Percentiles rank a stretch among this genome's conserved stretches.
Conservation (phyloP, 805 yeast species). For the Cyberlindnera maclurae region DNA sequence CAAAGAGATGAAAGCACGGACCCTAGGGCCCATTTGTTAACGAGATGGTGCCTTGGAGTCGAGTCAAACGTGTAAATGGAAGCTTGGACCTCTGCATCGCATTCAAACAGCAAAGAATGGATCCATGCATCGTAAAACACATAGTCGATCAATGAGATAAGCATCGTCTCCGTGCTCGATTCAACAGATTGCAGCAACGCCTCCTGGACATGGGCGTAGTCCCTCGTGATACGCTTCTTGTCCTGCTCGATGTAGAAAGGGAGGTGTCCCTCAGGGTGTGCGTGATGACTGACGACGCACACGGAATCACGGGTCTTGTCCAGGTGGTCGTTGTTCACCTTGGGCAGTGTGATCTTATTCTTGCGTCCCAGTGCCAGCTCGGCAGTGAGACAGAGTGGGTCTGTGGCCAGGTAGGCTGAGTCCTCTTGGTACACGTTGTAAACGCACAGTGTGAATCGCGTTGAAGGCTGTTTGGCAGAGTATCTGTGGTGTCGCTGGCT, state of each 20-base stretch:
- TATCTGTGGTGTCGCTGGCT: conserved; percentile 21
- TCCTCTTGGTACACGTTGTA: conserved; percentile 35
- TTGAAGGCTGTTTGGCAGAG: conserved; percentile 10
- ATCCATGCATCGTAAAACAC: conserved; percentile 47
- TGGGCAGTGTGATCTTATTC: conserved; percentile 38
- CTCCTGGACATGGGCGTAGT: conserved; percentile 30
- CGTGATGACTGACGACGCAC: conserved; percentile 39
- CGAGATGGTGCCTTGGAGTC: conserved; percentile 3
- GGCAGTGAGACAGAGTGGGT: conserved; percentile 48
- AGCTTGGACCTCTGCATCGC: conserved; percentile 14
- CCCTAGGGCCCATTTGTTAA: conserved; percentile 9
- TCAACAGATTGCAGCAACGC: conserved; percentile 28
- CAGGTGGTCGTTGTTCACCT: conserved; percentile 8
- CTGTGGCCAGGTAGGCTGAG: conserved; percentile 38
- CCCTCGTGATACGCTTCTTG: conserved; percentile 29
- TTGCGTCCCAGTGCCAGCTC: conserved; percentile 40
- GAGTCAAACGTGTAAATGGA: conserved; percentile 19
- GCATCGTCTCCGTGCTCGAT: conserved; percentile 28
- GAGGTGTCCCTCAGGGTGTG: conserved; percentile 41
- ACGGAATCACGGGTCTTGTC: conserved; percentile 27
- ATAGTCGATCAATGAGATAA: conserved; percentile 37
- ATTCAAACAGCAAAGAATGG: conserved; percentile 24
- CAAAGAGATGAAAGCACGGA: conserved; percentile 18
- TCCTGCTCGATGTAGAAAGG: conserved; percentile 52
- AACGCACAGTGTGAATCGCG: conserved; percentile 44